These are phyloP conservation scores for Colletotrichum sp. DNA, from an alignment of 2,329 filamentous ascomycete genomes.

Conservation along the genomic window DNA sequence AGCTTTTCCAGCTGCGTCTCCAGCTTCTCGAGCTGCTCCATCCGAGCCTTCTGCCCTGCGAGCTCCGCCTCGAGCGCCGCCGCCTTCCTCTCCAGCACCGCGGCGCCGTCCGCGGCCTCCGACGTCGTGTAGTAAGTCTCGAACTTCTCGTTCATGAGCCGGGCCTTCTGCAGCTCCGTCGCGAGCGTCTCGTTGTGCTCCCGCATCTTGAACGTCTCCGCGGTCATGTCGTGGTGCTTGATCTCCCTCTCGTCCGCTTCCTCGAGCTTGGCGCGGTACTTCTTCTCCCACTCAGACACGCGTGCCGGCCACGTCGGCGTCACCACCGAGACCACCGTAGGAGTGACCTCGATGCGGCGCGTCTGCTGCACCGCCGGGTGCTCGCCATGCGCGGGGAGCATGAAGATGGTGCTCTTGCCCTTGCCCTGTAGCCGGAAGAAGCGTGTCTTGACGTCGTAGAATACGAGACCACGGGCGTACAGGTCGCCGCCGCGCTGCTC, in stretches of 20 bases:
- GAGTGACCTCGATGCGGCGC: constrained; percentile 45
- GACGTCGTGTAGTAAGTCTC: constrained; percentile 10
- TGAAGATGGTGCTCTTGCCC: constrained; percentile 53
- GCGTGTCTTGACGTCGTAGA: constrained; percentile 54
- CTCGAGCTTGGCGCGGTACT: constrained; percentile 27
- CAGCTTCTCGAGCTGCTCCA: not conserved
- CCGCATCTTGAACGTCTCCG: constrained; percentile 19
- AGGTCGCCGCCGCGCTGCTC: constrained; percentile 30
- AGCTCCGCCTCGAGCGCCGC: not conserved
- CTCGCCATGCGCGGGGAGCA: constrained; percentile 54
- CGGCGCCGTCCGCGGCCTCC: not conserved
- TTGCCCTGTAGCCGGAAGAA: constrained; percentile 56
- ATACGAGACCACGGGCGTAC: constrained; percentile 50
- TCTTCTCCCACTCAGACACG: constrained; percentile 35
- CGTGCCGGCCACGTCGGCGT: constrained; percentile 32
- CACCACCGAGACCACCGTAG: constrained; percentile 38
- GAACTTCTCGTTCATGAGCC: not conserved
- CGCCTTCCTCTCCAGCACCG: not conserved
- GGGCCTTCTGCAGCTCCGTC: constrained; percentile 5
- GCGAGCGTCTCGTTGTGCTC: constrained; percentile 13
- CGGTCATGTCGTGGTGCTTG: constrained; percentile 16
- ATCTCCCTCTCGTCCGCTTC: constrained; percentile 11
- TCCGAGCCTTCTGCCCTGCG: not conserved
- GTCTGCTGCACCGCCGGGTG: constrained; percentile 52
- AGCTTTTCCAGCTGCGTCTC: not conserved